Conservation (phyloP, 257 asterid genomes). For the Scutellaria galericulata region DNA sequence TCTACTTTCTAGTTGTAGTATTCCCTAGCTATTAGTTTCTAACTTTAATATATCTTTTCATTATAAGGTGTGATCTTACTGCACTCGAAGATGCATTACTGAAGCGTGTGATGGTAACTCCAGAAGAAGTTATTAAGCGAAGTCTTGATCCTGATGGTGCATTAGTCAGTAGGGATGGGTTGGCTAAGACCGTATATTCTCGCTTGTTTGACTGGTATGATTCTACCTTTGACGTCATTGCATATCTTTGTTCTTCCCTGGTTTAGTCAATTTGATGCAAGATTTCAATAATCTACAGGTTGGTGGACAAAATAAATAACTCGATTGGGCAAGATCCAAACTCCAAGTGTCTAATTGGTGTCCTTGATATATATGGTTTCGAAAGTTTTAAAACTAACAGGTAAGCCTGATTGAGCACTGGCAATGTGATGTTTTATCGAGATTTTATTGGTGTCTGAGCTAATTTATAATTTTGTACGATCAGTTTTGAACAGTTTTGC, state of each 20-base stretch:
- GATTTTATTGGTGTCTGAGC: constrained; percentile 27
- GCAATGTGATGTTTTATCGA: constrained; percentile 16
- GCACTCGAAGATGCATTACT: constrained; percentile 85
- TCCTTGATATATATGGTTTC: constrained; percentile 97
- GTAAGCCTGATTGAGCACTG: constrained; percentile 47
- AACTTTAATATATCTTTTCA: constrained; percentile 21
- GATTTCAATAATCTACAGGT: constrained; percentile 55
- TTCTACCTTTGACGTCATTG: constrained; percentile 28
- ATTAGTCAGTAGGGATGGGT: constrained; percentile 83
- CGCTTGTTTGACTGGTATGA: constrained; percentile 92
- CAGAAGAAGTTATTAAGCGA: constrained; percentile 98
- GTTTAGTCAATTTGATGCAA: constrained; percentile 32
- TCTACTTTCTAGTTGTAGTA: constrained; percentile 24
- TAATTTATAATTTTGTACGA: constrained; percentile 30
- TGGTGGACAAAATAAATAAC: constrained; percentile 89
- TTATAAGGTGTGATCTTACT: constrained; percentile 72
- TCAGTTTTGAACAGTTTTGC: constrained; percentile 97
- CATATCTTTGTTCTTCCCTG: constrained; percentile 20
- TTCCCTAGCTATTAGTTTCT: constrained; percentile 30
- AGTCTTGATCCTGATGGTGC: constrained; percentile 97
- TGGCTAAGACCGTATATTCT: constrained; percentile 88
- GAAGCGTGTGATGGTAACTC: constrained; percentile 98
- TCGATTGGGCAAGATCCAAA: constrained; percentile 94
- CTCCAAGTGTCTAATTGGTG: constrained; percentile 86
- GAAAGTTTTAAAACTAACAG: constrained; percentile 93